Evolutionary conservation across 768 basidiomycete species (phyloP).

Genomic region (Boletales sp.): DNA sequence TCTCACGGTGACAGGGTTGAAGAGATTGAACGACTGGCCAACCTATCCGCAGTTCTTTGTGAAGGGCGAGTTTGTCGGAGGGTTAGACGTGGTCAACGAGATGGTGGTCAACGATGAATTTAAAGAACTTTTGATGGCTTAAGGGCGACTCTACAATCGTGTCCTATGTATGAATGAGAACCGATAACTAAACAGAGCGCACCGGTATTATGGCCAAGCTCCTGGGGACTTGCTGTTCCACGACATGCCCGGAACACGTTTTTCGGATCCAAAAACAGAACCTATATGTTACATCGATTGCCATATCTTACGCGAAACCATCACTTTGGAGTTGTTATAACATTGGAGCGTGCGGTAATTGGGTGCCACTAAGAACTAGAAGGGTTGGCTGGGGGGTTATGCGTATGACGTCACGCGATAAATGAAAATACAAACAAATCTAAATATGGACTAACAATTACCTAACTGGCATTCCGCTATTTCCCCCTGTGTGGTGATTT

Average conservation of each 20-base stretch:
- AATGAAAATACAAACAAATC: constrained; percentile 11
- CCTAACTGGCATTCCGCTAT: background rate
- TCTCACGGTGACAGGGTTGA: constrained; percentile 47
- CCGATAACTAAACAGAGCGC: too few relatives aligned
- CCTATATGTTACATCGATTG: too few relatives aligned
- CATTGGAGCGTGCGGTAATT: too few relatives aligned
- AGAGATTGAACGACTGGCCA: constrained; percentile 84
- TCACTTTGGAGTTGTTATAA: too few relatives aligned
- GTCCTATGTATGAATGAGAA: background rate
- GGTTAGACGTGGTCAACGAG: constrained; percentile 88
- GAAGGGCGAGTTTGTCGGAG: constrained; percentile 92
- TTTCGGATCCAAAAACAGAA: background rate
- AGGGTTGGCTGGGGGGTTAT: background rate
- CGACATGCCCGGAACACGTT: constrained; percentile 12
- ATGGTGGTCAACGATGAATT: constrained; percentile 83
- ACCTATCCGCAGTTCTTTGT: constrained; percentile 86
- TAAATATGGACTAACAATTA: constrained; percentile 3
- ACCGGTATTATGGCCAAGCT: too few relatives aligned
- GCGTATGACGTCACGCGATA: constrained; percentile 24
- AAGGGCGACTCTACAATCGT: background rate
- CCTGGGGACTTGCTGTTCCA: background rate
- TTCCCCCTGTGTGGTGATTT: constrained; percentile 1
- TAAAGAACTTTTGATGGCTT: constrained; percentile 34
- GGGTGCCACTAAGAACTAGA: background rate
- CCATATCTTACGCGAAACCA: too few relatives aligned